Conservation (phyloP, 345 rosid genomes). For the Acer negundo region DNA sequence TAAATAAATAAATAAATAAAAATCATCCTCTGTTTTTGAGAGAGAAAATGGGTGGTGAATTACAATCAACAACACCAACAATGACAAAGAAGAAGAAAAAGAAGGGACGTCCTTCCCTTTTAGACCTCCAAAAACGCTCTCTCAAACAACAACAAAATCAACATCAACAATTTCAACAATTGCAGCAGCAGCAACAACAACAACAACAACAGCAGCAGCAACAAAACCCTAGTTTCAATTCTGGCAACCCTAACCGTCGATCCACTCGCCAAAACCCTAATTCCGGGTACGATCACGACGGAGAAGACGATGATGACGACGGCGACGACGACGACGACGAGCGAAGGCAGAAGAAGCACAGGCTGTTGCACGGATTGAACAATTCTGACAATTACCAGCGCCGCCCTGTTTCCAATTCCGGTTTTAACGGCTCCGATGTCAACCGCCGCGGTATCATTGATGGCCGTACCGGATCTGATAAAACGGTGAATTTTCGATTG, state of each 20-base stretch:
- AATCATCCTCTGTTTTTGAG: conserved; percentile 33
- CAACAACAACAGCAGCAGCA: conserved; percentile 40
- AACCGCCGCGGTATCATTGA: conserved; percentile 41
- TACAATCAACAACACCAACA: conserved; percentile 32
- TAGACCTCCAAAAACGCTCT: conserved; percentile 91
- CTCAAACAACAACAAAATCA: conserved; percentile 63
- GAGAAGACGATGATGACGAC: conserved; percentile 9
- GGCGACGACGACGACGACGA: conserved; percentile 68
- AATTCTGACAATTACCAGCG: conserved; percentile 32
- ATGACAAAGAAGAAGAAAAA: conserved; percentile 88
- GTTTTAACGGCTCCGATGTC: conserved; percentile 41
- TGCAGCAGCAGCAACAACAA: conserved; percentile 25
- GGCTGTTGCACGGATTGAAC: conserved; percentile 65
- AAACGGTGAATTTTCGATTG: conserved; percentile 40
- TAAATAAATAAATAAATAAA: conserved; percentile 26
- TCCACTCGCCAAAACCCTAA: conserved; percentile 60
- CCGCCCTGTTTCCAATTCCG: conserved; percentile 24
- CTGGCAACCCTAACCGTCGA: conserved; percentile 42
- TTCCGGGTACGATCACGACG: conserved; percentile 26
- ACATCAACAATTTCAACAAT: conserved; percentile 21
- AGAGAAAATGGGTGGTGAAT: conserved; percentile 47
- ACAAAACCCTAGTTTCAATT: conserved; percentile 42
- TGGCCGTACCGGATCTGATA: conserved; percentile 55
- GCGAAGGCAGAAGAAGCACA: conserved; percentile 71
- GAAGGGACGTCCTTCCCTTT: conserved; percentile 94